Conservation (phyloP, 2,329 filamentous ascomycete genomes). For the Phyllosticta capitalensis region DNA sequence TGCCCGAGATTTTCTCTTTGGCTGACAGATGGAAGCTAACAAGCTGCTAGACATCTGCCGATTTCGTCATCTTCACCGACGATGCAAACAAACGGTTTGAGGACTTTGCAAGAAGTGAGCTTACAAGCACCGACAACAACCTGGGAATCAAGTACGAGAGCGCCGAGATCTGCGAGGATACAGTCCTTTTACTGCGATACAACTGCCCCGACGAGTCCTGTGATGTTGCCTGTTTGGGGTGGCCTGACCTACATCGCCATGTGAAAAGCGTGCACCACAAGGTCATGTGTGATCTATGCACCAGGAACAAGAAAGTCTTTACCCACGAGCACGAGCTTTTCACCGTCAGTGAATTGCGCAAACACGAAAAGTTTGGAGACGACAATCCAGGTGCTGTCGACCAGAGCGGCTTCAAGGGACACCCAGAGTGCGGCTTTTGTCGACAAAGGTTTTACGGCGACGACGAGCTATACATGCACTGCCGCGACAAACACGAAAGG, state of each 20-base stretch:
- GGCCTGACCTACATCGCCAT: slow-evolving; percentile 71
- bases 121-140: slow-evolving; percentile 70
- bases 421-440: slow-evolving; percentile 91
- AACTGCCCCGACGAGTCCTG: slow-evolving; percentile 85
- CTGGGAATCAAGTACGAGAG: slow-evolving; percentile 88
- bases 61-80: slow-evolving; percentile 87
- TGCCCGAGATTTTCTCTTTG: slow-evolving; percentile 13
- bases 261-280: slow-evolving; percentile 75
- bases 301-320: slow-evolving; percentile 93
- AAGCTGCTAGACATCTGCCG: slow-evolving; percentile 48
- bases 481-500: slow-evolving; percentile 84
- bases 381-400: slow-evolving; percentile 81
- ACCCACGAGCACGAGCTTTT: slow-evolving; percentile 97
- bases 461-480: slow-evolving; percentile 90
- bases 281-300: slow-evolving; percentile 84
- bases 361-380: slow-evolving; percentile 84
- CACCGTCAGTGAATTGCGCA: slow-evolving; percentile 66
- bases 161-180: slow-evolving; percentile 83
- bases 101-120: slow-evolving; percentile 66
- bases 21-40: neutral
- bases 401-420: slow-evolving; percentile 92
- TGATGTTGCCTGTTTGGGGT: slow-evolving; percentile 74
- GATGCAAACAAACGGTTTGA: slow-evolving; percentile 72
- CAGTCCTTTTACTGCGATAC: slow-evolving; percentile 76
- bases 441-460: slow-evolving; percentile 87